Conservation (phyloP, 106 monocot species). For the Amphibolis antarctica region DNA sequence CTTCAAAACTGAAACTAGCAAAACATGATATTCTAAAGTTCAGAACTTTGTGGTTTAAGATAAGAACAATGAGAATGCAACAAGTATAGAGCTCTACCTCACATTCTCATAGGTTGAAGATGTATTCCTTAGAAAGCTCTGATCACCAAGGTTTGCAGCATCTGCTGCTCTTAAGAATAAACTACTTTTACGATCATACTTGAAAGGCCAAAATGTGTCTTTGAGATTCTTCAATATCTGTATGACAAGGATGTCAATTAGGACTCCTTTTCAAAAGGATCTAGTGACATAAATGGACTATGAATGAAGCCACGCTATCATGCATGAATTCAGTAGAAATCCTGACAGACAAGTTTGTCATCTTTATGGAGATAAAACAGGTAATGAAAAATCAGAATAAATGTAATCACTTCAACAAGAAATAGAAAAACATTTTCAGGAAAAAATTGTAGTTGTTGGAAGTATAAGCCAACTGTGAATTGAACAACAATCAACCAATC, state of each 20-base stretch:
- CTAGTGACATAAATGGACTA: too few relatives aligned
- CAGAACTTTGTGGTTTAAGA: not conserved
- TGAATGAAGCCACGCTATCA: too few relatives aligned
- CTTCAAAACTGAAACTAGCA: slow-evolving; percentile 28
- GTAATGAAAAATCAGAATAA: too few relatives aligned
- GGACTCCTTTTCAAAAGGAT: too few relatives aligned
- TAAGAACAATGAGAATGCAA: not conserved
- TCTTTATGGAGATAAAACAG: too few relatives aligned
- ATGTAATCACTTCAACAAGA: too few relatives aligned
- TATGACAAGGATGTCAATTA: slow-evolving; percentile 1
- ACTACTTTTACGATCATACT: slow-evolving; percentile 30
- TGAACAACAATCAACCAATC: too few relatives aligned
- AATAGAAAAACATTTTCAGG: too few relatives aligned
- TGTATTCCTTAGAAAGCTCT: slow-evolving; percentile 12
- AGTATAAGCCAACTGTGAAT: too few relatives aligned
- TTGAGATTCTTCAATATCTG: slow-evolving; percentile 56
- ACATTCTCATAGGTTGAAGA: slow-evolving; percentile 19
- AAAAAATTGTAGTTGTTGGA: too few relatives aligned
- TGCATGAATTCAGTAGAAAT: too few relatives aligned
- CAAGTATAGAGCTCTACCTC: slow-evolving; percentile 13
- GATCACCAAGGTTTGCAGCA: slow-evolving; percentile 32
- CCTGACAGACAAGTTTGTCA: too few relatives aligned
- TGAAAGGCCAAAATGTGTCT: slow-evolving; percentile 64
- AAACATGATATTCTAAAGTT: not conserved
- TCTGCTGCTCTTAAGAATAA: slow-evolving; percentile 55